These are phyloP conservation scores for Sugiyamaella castrensis DNA, from an alignment of 1,139 yeast species.

Conservation along the genomic window DNA sequence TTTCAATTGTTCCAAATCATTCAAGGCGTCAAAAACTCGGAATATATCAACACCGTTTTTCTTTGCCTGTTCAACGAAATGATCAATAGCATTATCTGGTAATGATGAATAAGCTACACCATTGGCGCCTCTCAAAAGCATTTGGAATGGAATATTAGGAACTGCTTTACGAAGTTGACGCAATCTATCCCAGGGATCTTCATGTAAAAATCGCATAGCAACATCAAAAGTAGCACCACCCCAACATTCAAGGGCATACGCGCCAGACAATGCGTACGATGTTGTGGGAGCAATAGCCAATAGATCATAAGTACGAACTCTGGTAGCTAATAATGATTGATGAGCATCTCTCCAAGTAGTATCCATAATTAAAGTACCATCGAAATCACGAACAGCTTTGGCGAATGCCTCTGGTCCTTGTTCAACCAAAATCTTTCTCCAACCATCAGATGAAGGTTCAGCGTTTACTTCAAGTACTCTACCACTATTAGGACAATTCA, in stretches of 20 bases:
- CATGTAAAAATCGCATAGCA: conserved; percentile 95
- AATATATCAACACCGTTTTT: conserved; percentile 95
- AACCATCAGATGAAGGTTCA: conserved; percentile 66
- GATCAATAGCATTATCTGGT: conserved; percentile 98
- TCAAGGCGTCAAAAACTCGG: conserved; percentile 96
- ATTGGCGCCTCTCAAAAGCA: conserved; percentile 98
- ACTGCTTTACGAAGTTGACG: conserved; percentile 82
- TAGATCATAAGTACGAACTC: conserved; percentile 92
- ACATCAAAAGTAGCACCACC: conserved; percentile 99
- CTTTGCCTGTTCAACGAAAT: conserved; percentile 90
- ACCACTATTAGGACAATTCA: conserved; percentile 54
- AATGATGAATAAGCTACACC: conserved; percentile 97
- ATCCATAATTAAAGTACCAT: conserved; percentile 92
- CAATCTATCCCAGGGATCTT: conserved; percentile 98
- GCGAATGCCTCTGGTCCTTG: conserved; percentile 91
- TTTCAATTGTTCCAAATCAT: conserved; percentile 91
- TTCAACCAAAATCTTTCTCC: conserved; percentile 83
- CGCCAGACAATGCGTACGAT: conserved; percentile 83
- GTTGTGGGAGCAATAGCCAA: conserved; percentile 91
- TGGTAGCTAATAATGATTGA: conserved; percentile 95
- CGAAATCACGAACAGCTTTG: conserved; percentile 72
- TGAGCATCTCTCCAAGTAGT: conserved; percentile 99
- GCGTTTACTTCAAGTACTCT: conserved; percentile 56
- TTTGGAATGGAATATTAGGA: conserved; percentile 98
- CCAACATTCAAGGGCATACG: conserved; percentile 98